Evolutionary conservation across 2,329 filamentous ascomycete species (phyloP).

Genomic region (Xylaria sp.): DNA sequence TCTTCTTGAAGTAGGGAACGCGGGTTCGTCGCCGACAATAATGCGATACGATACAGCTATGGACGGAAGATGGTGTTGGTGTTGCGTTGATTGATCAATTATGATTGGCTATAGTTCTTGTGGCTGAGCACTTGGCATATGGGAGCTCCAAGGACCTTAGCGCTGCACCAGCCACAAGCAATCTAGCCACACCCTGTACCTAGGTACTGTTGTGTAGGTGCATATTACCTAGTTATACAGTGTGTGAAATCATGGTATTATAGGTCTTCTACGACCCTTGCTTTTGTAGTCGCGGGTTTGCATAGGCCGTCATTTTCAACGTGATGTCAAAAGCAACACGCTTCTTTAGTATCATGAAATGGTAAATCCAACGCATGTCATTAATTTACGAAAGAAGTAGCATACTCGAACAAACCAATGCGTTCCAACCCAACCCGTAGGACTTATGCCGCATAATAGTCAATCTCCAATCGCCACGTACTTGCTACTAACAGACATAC

Average conservation of each 20-base stretch:
- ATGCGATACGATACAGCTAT: too few relatives aligned
- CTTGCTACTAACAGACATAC: neutral
- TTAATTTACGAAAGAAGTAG: neutral
- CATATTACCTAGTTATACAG: too few relatives aligned
- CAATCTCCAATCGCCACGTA: conserved; percentile 19
- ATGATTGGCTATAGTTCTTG: conserved; percentile 9
- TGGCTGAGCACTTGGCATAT: too few relatives aligned
- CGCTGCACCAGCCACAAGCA: conserved; percentile 12
- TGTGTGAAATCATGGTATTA: too few relatives aligned
- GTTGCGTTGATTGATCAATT: neutral
- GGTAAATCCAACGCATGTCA: conserved; percentile 14
- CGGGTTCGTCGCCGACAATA: neutral
- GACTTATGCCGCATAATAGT: neutral
- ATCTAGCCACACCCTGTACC: too few relatives aligned
- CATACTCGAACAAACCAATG: too few relatives aligned
- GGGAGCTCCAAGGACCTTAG: too few relatives aligned
- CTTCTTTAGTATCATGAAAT: conserved; percentile 15
- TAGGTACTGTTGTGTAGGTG: neutral
- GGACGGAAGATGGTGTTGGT: neutral
- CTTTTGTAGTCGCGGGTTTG: too few relatives aligned
- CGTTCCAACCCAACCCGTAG: too few relatives aligned
- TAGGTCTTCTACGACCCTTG: too few relatives aligned
- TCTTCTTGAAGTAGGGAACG: neutral
- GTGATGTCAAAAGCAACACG: neutral
- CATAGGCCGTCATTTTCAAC: neutral